Evolutionary conservation across 2,329 filamentous ascomycete genomes (phyloP).

Genomic region (Arthrobotrys pseudoclavata): DNA sequence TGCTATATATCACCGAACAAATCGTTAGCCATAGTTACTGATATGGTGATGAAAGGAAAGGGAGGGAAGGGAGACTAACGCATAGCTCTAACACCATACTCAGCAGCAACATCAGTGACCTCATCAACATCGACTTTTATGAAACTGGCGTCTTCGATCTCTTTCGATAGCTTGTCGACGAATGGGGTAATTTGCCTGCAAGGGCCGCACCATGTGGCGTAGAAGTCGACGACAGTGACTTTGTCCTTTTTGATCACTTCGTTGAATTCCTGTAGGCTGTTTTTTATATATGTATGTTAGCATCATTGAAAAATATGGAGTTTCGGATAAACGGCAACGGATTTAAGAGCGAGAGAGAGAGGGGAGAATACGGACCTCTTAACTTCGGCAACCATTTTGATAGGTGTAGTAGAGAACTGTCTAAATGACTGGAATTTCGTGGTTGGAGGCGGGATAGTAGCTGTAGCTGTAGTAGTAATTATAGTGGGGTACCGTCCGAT

Average conservation of each 20-base stretch:
- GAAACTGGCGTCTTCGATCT: constrained; percentile 77
- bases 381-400: constrained; percentile 60
- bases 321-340: neutral
- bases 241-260: constrained; percentile 71
- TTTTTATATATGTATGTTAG: neutral
- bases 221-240: constrained; percentile 85
- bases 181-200: constrained; percentile 91
- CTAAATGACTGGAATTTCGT: constrained; percentile 7
- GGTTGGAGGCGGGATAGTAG: neutral
- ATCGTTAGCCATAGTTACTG: no score
- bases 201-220: constrained; percentile 91
- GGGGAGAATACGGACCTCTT: constrained; percentile 32
- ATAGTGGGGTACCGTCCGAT: constrained; percentile 25
- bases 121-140: constrained; percentile 93
- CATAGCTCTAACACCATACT: constrained; percentile 89
- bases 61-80: constrained; percentile 72
- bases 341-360: neutral
- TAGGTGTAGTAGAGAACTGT: constrained; percentile 31
- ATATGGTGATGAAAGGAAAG: no score
- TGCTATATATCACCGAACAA: constrained; percentile 15
- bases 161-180: constrained; percentile 76
- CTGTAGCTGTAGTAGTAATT: neutral
- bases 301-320: no score
- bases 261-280: constrained; percentile 74
- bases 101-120: constrained; percentile 78